A percentile compares a stretch with the other conserved stretches of the same genome.
phyloP scores from a whole-genome alignment of 495 filamentous ascomycete genomes.

The Symbiotaphrina buchneri region DNA sequence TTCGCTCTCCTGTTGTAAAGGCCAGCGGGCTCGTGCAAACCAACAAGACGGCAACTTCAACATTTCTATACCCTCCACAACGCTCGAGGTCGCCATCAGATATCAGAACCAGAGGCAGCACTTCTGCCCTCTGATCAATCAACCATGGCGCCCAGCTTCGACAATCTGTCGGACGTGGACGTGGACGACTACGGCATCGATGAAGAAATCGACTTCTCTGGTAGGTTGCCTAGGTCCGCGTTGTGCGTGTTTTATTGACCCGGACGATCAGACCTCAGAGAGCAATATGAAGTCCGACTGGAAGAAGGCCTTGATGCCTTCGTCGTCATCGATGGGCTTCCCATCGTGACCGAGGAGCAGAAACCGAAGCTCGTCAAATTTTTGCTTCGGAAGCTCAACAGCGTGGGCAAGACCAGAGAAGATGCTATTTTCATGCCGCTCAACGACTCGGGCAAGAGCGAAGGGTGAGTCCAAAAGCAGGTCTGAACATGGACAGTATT shows the following conservation, averaged over 20 bases:
- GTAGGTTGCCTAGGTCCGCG: slow-evolving; percentile 14
- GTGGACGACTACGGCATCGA: slow-evolving; percentile 39
- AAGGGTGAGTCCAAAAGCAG: slow-evolving; percentile 51
- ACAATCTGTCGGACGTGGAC: slow-evolving; percentile 55
- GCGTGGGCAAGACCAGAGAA: slow-evolving; percentile 63
- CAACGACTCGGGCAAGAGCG: slow-evolving; percentile 54
- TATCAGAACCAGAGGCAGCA: too few species aligned
- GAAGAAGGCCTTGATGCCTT: slow-evolving; percentile 93
- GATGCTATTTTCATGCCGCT: slow-evolving; percentile 86
- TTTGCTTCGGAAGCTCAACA: slow-evolving; percentile 70
- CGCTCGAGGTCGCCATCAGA: too few species aligned
- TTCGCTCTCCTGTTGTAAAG: too few species aligned
- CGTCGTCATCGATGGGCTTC: slow-evolving; percentile 84
- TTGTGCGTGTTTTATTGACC: background rate
- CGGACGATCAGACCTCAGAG: slow-evolving; percentile 42
- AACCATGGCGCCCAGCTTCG: slow-evolving; percentile 52
- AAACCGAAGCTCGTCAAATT: slow-evolving; percentile 86
- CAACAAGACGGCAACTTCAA: too few species aligned
- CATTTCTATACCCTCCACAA: too few species aligned
- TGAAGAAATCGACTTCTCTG: slow-evolving; percentile 79
- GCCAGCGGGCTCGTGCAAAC: too few species aligned
- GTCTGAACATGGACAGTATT: background rate
- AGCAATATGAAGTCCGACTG: slow-evolving; percentile 82
- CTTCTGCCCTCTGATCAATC: too few species aligned
- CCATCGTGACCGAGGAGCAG: slow-evolving; percentile 60